Evolutionary conservation across 1,284 basidiomycete genomes (phyloP), one percentile per base, ranked within the genome.

Genomic region (Sporisorium sorghi): DNA sequence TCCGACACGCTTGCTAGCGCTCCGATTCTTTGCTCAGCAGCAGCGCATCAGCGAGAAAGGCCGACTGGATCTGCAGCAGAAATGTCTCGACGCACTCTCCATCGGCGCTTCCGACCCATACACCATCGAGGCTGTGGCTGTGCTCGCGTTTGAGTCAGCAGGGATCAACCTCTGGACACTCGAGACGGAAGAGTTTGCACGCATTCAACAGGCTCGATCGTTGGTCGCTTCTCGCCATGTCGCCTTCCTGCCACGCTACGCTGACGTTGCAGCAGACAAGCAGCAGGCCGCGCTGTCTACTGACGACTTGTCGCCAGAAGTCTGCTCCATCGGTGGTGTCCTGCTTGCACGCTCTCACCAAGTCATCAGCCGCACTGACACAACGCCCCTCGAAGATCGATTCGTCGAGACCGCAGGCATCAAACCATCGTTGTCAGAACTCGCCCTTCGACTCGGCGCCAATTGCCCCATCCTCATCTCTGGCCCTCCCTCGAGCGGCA

Each of bases 401-500:
- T 83, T 79, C 63, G 89, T 95, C 54, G 83, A 88, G 19, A 96
- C 93, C 0, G 86, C 88, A 0, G 89, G 92, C 1, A 87, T 91
- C 14, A 85, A 87, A 1, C 58, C 86, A 4, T 87, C 91, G 0
- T 87, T 97, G 4, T 89, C 88, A 2, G 82, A 87, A 8, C 86
- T 98, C 44, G 90, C 91, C 0, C 84, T 91, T 14, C 88, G 90
- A 57, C 79, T 91, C 1, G 91, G 90, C 0, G 87, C 90, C 47
- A 88, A 91, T 2, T 84, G 91, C 0, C 96, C 97, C 1, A 89
- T 90, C 9, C 90, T 99, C 23, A 85, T 99, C 32, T 92, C 93
- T 0, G 94, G 95, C 0, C 86, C 92, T 0, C 91, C 94, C 0
- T 96, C 94, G 0, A 91, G 93, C 5, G 97, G 97, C 59, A 99